Evolutionary conservation across 441 rosid species (phyloP).

Genomic region (Jatropha multifida): DNA sequence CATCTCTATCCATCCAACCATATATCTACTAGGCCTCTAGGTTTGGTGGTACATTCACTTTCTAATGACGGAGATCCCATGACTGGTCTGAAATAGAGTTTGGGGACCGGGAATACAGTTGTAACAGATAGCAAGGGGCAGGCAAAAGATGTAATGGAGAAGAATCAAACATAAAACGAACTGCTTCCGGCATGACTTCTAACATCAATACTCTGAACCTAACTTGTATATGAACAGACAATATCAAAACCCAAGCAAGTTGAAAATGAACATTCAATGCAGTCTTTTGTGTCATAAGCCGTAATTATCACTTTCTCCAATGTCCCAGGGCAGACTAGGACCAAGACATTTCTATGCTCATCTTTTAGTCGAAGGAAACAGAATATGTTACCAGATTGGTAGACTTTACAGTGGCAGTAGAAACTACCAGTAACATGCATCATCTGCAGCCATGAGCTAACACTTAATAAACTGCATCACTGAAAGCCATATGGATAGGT

Average conservation of each 20-base stretch:
- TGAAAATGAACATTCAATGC: background rate
- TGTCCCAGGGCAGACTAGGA: background rate
- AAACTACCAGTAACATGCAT: background rate
- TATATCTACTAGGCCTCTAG: too few relatives aligned
- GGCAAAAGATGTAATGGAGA: background rate
- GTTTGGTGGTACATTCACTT: too few relatives aligned
- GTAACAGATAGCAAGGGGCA: background rate
- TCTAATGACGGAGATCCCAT: background rate
- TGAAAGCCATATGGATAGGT: background rate
- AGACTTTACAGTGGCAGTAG: background rate
- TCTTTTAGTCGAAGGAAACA: background rate
- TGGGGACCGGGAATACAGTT: background rate
- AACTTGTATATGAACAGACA: background rate
- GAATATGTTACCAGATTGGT: background rate
- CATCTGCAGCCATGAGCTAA: background rate
- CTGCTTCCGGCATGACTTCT: background rate
- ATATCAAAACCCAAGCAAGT: constrained; percentile 1
- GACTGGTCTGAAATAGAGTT: background rate
- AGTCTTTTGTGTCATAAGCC: background rate
- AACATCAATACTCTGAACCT: background rate
- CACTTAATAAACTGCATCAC: background rate
- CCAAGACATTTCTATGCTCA: background rate
- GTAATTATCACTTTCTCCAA: background rate
- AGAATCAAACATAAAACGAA: background rate
- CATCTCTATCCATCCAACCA: too few relatives aligned